These are phyloP conservation scores for Pilasporangium apinafurcum DNA, from an alignment of 352 stramenopile genomes.

Conservation along the genomic window DNA sequence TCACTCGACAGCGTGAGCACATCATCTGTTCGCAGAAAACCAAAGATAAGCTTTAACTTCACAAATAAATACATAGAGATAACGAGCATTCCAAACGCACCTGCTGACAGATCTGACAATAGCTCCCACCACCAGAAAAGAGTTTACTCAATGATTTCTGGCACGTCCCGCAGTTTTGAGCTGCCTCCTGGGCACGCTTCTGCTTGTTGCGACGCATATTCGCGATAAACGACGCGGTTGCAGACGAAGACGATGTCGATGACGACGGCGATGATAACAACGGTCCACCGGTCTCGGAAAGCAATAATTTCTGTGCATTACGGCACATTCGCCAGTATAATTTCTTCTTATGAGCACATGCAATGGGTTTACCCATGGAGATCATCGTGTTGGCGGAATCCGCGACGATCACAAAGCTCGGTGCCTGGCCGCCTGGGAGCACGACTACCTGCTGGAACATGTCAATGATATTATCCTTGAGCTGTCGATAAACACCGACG, in stretches of 20 bases:
- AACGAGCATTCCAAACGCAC: not conserved
- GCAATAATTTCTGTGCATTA: constrained; percentile 1
- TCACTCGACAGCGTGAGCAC: constrained; percentile 37
- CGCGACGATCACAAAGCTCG: constrained; percentile 29
- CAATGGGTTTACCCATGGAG: constrained; percentile 19
- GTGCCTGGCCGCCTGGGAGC: constrained; percentile 22
- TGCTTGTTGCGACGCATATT: not conserved
- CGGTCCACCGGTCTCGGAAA: not conserved
- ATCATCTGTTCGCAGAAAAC: constrained; percentile 24
- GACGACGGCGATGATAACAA: constrained; percentile 1
- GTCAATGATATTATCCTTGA: constrained; percentile 26
- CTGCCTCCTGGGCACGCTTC: constrained; percentile 1
- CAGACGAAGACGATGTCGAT: not conserved
- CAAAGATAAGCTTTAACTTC: not conserved
- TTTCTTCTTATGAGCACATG: constrained; percentile 46
- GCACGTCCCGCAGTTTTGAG: constrained; percentile 26
- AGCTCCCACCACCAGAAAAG: constrained; percentile 19
- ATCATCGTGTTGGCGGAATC: constrained; percentile 19
- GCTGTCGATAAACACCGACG: constrained; percentile 33
- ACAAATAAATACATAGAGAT: not conserved
- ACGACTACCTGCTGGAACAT: constrained; percentile 31
- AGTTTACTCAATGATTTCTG: constrained; percentile 20
- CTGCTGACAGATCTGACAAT: constrained; percentile 14
- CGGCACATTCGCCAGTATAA: constrained; percentile 39
- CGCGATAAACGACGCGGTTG: constrained; percentile 7